A percentile compares a stretch with the other conserved stretches of the same genome.
Conservation (phyloP, 2,329 filamentous ascomycete genomes). For the Penicillium sp. region DNA sequence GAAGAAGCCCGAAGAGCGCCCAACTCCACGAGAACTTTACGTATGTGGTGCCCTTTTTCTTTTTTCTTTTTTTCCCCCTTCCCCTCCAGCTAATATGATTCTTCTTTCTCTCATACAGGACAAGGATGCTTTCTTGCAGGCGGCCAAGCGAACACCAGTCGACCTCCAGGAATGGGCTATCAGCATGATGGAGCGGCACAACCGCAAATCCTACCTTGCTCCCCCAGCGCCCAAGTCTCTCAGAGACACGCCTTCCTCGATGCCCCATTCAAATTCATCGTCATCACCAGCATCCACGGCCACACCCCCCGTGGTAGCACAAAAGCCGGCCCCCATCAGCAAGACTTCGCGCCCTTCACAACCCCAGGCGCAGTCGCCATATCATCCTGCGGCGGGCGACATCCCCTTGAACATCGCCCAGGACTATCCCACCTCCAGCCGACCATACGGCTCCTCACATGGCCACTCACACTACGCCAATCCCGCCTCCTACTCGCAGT, state of each 20-base stretch:
- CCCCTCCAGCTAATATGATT: background rate
- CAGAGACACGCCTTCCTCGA: slow-evolving; percentile 40
- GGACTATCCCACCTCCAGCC: slow-evolving; percentile 26
- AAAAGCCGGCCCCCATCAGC: slow-evolving; percentile 31
- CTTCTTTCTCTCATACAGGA: slow-evolving; percentile 52
- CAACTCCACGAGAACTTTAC: slow-evolving; percentile 88
- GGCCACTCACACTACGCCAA: slow-evolving; percentile 13
- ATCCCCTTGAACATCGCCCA: slow-evolving; percentile 54
- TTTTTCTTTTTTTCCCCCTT: too few relatives aligned
- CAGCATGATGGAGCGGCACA: slow-evolving; percentile 87
- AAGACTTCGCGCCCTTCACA: slow-evolving; percentile 19
- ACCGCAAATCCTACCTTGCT: slow-evolving; percentile 87
- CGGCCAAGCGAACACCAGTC: slow-evolving; percentile 92
- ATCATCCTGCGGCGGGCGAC: slow-evolving; percentile 48
- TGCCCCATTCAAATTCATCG: slow-evolving; percentile 42
- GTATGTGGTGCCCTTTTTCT: slow-evolving; percentile 48
- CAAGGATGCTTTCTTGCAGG: slow-evolving; percentile 87
- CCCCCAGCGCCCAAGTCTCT: slow-evolving; percentile 75
- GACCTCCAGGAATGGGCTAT: slow-evolving; percentile 91
- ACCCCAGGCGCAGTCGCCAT: slow-evolving; percentile 11
- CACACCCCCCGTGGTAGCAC: slow-evolving; percentile 27
- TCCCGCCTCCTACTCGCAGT: slow-evolving; percentile 20
- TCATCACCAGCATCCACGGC: slow-evolving; percentile 34
- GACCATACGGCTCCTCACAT: slow-evolving; percentile 16
- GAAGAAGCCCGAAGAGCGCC: slow-evolving; percentile 81